phyloP scores from a whole-genome alignment of 176 grass and related monocot species.

The Raddia distichophylla region DNA sequence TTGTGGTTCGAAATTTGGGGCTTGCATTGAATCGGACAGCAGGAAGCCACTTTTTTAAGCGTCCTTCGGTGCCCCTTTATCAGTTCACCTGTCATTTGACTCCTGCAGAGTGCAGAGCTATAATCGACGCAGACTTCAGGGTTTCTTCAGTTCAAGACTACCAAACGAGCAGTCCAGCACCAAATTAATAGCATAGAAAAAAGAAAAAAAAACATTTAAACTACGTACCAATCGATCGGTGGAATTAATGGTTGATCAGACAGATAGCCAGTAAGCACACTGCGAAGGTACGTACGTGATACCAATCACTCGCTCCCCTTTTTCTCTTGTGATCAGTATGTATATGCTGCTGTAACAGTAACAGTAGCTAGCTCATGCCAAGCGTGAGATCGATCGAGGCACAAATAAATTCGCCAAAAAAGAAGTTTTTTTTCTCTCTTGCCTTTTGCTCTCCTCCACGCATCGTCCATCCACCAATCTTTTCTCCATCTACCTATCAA shows the following conservation, averaged over 20 bases:
- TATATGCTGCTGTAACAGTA: neutral
- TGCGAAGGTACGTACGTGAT: neutral
- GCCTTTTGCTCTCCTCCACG: slow-evolving; percentile 11
- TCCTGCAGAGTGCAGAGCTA: slow-evolving; percentile 7
- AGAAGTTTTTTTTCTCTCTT: neutral
- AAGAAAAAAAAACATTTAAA: neutral
- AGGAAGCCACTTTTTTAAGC: neutral
- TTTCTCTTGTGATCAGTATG: slow-evolving; percentile 1
- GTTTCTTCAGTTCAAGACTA: neutral
- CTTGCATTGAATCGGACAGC: neutral
- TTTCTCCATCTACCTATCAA: neutral
- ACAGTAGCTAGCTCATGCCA: slow-evolving; percentile 34
- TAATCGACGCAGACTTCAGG: neutral
- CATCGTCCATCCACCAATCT: neutral
- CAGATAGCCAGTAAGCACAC: neutral
- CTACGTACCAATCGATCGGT: slow-evolving; percentile 10
- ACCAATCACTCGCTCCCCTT: slow-evolving; percentile 2
- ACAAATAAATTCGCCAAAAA: slow-evolving; percentile 42
- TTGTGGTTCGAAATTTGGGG: neutral
- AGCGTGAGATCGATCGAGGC: neutral
- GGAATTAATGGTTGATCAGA: neutral
- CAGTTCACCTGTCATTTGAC: slow-evolving; percentile 35
- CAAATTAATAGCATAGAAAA: neutral
- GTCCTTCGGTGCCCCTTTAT: neutral
- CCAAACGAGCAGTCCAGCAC: slow-evolving; percentile 33